Percentiles rank a stretch among this genome's conserved stretches.
These are phyloP conservation scores for Aspergillus viridinutans DNA, from an alignment of 2,329 filamentous ascomycete genomes.

Conservation along the genomic window DNA sequence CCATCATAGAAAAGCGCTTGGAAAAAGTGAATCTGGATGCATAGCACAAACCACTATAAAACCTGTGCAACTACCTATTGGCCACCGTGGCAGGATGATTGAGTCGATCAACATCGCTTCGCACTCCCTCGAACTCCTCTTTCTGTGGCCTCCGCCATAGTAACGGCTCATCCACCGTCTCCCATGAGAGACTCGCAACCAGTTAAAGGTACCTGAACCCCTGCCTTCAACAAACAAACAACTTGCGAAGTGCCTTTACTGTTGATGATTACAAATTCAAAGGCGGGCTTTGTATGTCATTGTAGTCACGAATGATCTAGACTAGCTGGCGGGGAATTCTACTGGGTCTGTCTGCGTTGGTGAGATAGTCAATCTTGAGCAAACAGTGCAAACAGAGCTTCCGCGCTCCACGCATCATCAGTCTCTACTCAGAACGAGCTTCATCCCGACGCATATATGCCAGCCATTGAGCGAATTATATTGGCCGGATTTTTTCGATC, in stretches of 20 bases:
- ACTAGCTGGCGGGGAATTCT: neutral
- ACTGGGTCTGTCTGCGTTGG: neutral
- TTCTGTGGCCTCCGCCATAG: neutral
- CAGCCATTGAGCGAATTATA: neutral
- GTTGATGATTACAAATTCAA: neutral
- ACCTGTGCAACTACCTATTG: neutral
- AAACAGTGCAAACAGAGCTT: constrained; percentile 30
- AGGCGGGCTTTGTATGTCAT: neutral
- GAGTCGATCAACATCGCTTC: neutral
- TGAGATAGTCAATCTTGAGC: neutral
- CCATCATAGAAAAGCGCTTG: constrained; percentile 63
- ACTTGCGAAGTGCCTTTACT: neutral
- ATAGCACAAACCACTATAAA: constrained; percentile 1
- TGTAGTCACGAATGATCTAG: neutral
- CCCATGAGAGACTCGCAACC: neutral
- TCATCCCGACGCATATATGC: neutral
- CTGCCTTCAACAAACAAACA: neutral
- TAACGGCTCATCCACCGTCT: neutral
- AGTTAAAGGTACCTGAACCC: neutral
- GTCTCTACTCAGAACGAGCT: constrained; percentile 3
- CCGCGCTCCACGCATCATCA: neutral
- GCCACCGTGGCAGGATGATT: neutral
- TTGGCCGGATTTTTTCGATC: neutral
- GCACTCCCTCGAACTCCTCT: neutral
- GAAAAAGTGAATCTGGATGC: constrained; percentile 49